phyloP scores from a whole-genome alignment of 306 rosid species.

The Urtica urens region DNA sequence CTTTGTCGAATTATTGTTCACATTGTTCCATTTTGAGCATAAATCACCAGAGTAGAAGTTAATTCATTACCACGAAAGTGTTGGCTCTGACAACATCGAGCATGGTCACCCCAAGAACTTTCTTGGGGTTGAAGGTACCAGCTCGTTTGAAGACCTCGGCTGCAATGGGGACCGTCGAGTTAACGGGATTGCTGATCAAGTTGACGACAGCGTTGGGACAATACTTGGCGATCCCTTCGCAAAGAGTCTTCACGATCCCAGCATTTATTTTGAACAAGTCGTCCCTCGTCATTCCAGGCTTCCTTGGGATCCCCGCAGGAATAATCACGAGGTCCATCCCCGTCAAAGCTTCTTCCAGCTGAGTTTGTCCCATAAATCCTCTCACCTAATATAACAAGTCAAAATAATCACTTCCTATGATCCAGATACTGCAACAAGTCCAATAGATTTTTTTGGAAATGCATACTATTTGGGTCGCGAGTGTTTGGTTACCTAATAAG shows the following conservation, averaged over 20 bases:
- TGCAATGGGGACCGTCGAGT: constrained; percentile 89
- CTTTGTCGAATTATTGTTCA: neutral
- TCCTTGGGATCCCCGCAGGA: constrained; percentile 95
- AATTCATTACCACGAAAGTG: constrained; percentile 73
- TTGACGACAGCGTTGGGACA: constrained; percentile 93
- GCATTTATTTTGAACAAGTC: constrained; percentile 94
- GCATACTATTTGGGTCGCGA: too few species aligned
- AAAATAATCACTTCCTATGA: too few species aligned
- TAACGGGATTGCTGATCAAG: constrained; percentile 95
- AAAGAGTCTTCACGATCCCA: constrained; percentile 81
- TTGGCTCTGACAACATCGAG: constrained; percentile 94
- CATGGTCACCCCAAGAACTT: constrained; percentile 74
- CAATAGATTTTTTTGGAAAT: too few species aligned
- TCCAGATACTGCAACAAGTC: too few species aligned
- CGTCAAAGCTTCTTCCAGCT: constrained; percentile 68
- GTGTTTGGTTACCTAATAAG: too few species aligned
- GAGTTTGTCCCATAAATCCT: constrained; percentile 80
- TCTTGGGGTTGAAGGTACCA: constrained; percentile 76
- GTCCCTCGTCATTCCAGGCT: constrained; percentile 98
- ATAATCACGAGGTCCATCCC: constrained; percentile 84
- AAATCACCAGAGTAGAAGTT: neutral
- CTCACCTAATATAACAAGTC: constrained; percentile 55
- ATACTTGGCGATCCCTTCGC: constrained; percentile 69
- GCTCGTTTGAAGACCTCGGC: constrained; percentile 93
- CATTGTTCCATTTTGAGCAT: neutral